Evolutionary conservation across 352 stramenopile genomes (phyloP), one percentile per base, ranked within the genome.

Genomic region (Pythium brachiatum): DNA sequence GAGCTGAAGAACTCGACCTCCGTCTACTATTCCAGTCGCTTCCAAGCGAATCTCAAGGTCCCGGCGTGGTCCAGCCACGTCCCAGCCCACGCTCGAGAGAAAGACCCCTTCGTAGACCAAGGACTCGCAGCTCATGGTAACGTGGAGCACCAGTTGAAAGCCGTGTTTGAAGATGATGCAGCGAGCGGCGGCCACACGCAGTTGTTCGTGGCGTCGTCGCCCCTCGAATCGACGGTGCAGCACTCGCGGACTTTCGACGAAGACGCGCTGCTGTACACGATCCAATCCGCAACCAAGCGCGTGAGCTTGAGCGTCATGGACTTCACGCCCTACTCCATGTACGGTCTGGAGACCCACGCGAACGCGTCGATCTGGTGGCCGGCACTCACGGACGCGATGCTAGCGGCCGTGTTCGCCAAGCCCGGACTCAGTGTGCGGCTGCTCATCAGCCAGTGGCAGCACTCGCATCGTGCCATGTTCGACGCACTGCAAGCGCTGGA

Each of bases 281-380:
- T 94, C 52, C 68, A 62, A 39, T 80, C 73, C 20, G 85, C 82
- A 13, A 72, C 70, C 29, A 72, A 65, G 20, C 76, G 74, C 12
- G 67, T 94, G 32, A 78, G 70, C 48, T 70, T 94, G 18, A 94
- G 83, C 52, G 85, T 94, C 34, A 94, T 94, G 85, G 85, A 94
- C 64, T 94, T 92, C 56, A 63, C 62, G 27, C 75, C 85, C 34
- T 92, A 83, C 47, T 88, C 79, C 3, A 83, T 88, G 72, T 92
- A 92, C 61, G 29, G 44, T 0, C 43, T 79, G n/a, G 53, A 72
- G 46, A 57, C 59, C 12, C 66, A 70, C n/a, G 72, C 75, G 25
- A 58, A 73, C 5, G 81, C 68, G 2, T 72, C 84, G 21, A 83
- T 92, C 43, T 78, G 74, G 60, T 92, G 81, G 81, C 81, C 82